These are phyloP conservation scores for Mortierella sp. DNA, from an alignment of 371 early-diverging fungal genomes.

Conservation along the genomic window DNA sequence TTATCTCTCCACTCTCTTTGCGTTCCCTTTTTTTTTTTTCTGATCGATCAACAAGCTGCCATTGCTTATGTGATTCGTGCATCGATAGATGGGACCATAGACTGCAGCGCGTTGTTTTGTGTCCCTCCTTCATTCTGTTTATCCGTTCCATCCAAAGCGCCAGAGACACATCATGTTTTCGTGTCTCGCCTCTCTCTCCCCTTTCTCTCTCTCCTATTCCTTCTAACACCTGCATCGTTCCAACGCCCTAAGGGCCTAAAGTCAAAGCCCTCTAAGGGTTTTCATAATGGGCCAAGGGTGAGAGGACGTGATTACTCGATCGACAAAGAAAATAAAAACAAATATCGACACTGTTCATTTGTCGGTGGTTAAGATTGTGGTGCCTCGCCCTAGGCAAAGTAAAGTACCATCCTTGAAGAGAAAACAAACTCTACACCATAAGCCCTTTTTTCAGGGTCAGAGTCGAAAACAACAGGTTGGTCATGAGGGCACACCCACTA, in stretches of 20 bases:
- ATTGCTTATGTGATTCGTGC: constrained; percentile 1
- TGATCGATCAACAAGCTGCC: not conserved
- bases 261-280: not conserved
- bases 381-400: no score
- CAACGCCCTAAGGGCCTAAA: not conserved
- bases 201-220: not conserved
- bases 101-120: not conserved
- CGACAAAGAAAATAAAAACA: not conserved
- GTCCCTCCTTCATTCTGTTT: not conserved
- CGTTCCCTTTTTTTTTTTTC: not conserved
- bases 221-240: not conserved
- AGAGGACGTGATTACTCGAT: not conserved
- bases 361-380: not conserved
- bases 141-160: not conserved
- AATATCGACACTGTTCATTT: not conserved
- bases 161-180: not conserved
- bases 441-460: not conserved
- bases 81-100: not conserved
- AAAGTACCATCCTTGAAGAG: not conserved
- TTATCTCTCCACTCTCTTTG: not conserved
- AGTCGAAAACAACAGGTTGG: not conserved
- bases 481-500: not conserved
- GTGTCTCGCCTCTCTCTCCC: not conserved
- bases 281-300: not conserved
- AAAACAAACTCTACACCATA: not conserved